Base-by-base conservation (phyloP, 805 yeast species). In the Myxozyma neotropica region DNA sequence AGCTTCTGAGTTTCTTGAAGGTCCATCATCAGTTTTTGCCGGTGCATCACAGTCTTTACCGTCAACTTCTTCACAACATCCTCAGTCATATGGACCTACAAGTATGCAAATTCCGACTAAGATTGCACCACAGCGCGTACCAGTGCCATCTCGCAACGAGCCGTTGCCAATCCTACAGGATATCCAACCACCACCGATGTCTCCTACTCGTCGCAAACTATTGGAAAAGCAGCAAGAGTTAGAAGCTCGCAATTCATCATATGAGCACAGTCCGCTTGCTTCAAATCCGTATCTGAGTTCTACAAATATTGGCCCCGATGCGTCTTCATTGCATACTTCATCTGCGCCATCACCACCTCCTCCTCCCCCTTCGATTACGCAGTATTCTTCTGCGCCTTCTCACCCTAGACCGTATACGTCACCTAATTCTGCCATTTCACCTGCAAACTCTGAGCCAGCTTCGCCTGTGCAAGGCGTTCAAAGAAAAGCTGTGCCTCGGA, bases 1-100 rank as follows among this genome's bases (percentile, higher is more conserved):
- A 26, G 55, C 50, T 15, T 64, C 52, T n/a, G 65, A 61, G 39
- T 39, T 58, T 17, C 35, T 35, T 15, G 64, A 60, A 15, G 64
- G 63, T 1, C 62, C 65, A 4, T 39, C 59, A 7, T 48, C 52
- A 3, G 53, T 48, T 13, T 55, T 57, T 38, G 42, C 59, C 5
- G 49, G 42, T 24, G 5, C 51, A 12, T 44, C 39, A 3, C 42
- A 36, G 15, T 17, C 29, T n/a, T n/a, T n/a, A n/a, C n/a, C n/a
- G 7, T 44, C 45, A 27, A 45, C 26, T 10, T 31, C n/a, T 10
- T 23, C 52, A 3, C 23, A 17, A 23, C n/a, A 23, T 8, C 17
- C 35, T 8, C 55, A 49, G 26, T 24, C 54, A n/a, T 59, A 59
- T 21, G 56, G 57, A 2, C 56, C 63, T 15, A 59, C 61, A 6